Conservation (phyloP, 2,329 filamentous ascomycete genomes). For the Coleophoma eucalyptorum region DNA sequence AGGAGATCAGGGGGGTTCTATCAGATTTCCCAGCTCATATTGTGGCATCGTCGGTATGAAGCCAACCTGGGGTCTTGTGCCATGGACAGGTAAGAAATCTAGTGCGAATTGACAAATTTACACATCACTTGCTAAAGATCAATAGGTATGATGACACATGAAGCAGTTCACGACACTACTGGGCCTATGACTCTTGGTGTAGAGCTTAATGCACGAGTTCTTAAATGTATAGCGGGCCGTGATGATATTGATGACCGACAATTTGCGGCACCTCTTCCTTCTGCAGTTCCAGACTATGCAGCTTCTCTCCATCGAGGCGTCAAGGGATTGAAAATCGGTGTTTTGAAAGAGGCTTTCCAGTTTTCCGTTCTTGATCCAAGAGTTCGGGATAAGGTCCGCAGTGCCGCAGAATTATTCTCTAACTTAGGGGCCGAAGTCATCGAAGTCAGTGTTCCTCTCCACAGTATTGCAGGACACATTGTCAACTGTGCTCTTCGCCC, state of each 20-base stretch:
- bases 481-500: constrained; percentile 43
- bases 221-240: constrained; percentile 38
- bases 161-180: constrained; percentile 44
- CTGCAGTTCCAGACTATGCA: constrained; percentile 12
- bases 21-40: constrained; percentile 52
- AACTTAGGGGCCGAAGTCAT: constrained; percentile 42
- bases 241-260: constrained; percentile 39
- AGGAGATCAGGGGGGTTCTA: constrained; percentile 69
- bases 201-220: constrained; percentile 32
- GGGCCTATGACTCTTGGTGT: constrained; percentile 34
- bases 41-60: constrained; percentile 1
- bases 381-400: constrained; percentile 28
- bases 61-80: constrained; percentile 2
- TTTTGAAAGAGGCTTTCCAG: constrained; percentile 22
- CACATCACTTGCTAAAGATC: constrained; percentile 36
- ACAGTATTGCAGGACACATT: constrained; percentile 45
- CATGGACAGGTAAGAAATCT: constrained; percentile 29
- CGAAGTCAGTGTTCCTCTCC: constrained; percentile 44
- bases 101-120: constrained; percentile 31
- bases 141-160: constrained; percentile 36
- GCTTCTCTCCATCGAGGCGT: constrained; percentile 39
- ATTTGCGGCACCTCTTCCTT: constrained; percentile 30
- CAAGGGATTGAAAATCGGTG: constrained; percentile 27
- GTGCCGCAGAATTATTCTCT: constrained; percentile 34
- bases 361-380: constrained; percentile 24